phyloP scores from a whole-genome alignment of 1,284 basidiomycete genomes.

The Melampsora americana region DNA sequence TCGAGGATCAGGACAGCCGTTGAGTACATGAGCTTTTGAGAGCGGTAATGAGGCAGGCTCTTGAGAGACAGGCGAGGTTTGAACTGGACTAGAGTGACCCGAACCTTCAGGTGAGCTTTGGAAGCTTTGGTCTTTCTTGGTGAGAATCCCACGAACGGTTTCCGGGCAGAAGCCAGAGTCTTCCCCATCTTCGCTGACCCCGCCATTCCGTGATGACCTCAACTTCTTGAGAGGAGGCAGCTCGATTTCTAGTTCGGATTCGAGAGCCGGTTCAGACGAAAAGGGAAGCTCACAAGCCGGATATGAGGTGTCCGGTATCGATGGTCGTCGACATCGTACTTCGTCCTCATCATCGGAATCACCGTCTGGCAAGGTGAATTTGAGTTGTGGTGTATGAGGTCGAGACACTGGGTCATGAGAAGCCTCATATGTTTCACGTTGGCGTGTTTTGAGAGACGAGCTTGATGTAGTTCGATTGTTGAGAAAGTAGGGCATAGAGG shows the following conservation, averaged over 20 bases:
- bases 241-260: constrained; percentile 34
- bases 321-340: not conserved
- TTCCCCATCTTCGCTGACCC: not conserved
- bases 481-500: constrained; percentile 23
- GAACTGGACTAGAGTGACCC: not conserved
- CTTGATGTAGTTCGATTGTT: constrained; percentile 14
- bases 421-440: constrained; percentile 35
- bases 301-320: constrained; percentile 17
- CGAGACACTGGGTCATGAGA: not conserved
- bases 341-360: constrained; percentile 7
- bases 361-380: constrained; percentile 12
- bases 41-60: not conserved
- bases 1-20: not conserved
- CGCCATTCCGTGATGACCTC: constrained; percentile 6
- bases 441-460: constrained; percentile 34
- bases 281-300: constrained; percentile 37
- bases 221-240: constrained; percentile 38
- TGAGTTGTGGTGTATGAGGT: constrained; percentile 14
- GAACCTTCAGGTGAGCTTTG: not conserved
- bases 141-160: constrained; percentile 32
- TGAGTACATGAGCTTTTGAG: not conserved
- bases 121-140: not conserved
- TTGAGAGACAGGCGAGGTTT: not conserved
- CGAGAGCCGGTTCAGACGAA: constrained; percentile 34
- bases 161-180: constrained; percentile 7